Conservation (phyloP, 306 rosid genomes). For the Corylus heterophylla region DNA sequence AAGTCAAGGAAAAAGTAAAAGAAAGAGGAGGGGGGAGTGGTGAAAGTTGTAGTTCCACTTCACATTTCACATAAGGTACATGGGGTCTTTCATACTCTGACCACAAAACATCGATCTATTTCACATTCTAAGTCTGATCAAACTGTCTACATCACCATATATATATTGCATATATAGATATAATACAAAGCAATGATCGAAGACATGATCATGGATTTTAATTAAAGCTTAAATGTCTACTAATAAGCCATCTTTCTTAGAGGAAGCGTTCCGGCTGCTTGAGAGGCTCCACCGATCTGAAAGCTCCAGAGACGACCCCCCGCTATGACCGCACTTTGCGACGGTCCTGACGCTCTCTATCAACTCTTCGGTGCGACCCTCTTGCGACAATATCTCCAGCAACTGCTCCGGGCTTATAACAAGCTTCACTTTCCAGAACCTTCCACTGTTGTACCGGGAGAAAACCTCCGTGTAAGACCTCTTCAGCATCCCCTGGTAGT, state of each 20-base stretch:
- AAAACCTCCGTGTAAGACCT: slow-evolving; percentile 50
- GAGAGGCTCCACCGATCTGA: slow-evolving; percentile 81
- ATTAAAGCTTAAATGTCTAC: slow-evolving; percentile 30
- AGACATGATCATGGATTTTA: neutral
- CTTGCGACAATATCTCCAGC: slow-evolving; percentile 70
- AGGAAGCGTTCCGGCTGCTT: slow-evolving; percentile 56
- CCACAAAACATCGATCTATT: neutral
- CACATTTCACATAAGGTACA: neutral
- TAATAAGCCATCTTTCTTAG: slow-evolving; percentile 44
- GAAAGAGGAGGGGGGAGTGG: too few species aligned
- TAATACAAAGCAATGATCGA: neutral
- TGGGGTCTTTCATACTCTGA: neutral
- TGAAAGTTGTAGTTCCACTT: neutral
- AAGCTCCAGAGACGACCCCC: slow-evolving; percentile 43
- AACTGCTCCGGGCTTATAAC: slow-evolving; percentile 69
- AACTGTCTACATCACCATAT: neutral
- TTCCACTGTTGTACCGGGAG: slow-evolving; percentile 36
- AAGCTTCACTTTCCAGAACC: slow-evolving; percentile 87
- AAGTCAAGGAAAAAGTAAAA: neutral
- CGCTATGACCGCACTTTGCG: slow-evolving; percentile 63
- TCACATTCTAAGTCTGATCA: neutral
- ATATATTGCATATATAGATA: neutral
- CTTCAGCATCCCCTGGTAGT: slow-evolving; percentile 56
- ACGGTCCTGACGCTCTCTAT: slow-evolving; percentile 74
- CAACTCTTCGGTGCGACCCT: slow-evolving; percentile 63